Evolutionary conservation across 306 rosid species (phyloP), one percentile per base, ranked within the genome.

Genomic region (Datisca glomerata): DNA sequence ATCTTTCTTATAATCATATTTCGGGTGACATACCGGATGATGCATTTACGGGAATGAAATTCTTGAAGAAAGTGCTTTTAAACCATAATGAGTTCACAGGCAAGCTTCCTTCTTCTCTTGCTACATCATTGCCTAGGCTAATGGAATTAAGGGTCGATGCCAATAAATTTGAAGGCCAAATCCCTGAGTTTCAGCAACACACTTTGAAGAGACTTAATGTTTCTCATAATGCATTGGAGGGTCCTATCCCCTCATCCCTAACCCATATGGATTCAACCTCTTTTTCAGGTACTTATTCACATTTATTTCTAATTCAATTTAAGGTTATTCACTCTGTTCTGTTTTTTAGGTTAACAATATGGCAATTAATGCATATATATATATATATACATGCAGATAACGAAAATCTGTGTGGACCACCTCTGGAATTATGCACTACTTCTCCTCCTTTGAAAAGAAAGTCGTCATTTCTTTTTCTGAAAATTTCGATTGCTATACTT

Each of bases 131-230:
- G 68, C 83, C 79, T 20, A 51, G 15, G 41, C 79, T 89, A 38
- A 16, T 51, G 10, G 41, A 63, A 13, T 64, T 89, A 33, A 56
- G 67, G 52, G 81, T 85, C 14, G 85, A 75, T 8, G 55, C 52
- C 19, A 89, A 89, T 86, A 84, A 80, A 68, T 84, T 89, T 59
- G 32, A 47, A 12, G 98, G 96, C 32, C 59, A 17, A 41, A 71
- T 89, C 21, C 98, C 98, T 7, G 36, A 44, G 14, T 75, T 89
- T 44, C 47, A 18, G 6, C 63, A 25, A 55, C 18, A 5, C 6
- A 8, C 2, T 21, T 59, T 87, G 67, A 65, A 34, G 59, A 37
- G 21, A 16, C 12, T 89, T 18, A 67, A 80, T 51, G 20, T 89
- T 6, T 58, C 95, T 27, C 45, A 80, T 65, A 89, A 89, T 37